Conservation (phyloP, 2,329 filamentous ascomycete species). For the Diaporthe sp. region DNA sequence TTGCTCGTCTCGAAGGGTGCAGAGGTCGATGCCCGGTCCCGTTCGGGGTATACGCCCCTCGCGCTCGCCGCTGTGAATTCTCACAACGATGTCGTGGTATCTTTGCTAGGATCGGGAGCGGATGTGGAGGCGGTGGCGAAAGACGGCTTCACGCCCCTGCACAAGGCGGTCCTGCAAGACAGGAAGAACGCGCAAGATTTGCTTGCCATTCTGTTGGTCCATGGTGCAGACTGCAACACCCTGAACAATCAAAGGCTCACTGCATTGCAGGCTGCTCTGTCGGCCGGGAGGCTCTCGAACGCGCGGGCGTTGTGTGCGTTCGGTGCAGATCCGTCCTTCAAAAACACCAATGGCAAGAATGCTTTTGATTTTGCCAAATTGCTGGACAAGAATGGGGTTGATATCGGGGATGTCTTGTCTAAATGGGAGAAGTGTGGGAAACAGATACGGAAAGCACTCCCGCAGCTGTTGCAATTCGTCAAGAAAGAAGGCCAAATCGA, state of each 20-base stretch:
- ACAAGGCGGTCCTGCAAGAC: background rate
- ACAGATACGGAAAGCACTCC: background rate
- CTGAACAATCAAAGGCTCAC: background rate
- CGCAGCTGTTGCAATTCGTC: background rate
- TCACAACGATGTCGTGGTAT: background rate
- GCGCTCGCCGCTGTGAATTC: background rate
- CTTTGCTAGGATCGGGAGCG: background rate
- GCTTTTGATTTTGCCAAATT: background rate
- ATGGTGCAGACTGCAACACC: background rate
- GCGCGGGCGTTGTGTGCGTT: background rate
- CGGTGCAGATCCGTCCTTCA: background rate
- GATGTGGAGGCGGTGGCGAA: background rate
- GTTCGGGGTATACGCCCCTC: background rate
- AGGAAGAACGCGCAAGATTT: background rate
- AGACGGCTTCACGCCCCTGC: background rate
- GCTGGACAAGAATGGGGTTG: fast-evolving
- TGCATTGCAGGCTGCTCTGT: background rate
- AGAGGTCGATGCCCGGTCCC: background rate
- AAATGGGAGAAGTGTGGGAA: background rate
- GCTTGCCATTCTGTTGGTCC: background rate
- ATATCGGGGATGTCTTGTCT: background rate
- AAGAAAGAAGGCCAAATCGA: background rate
- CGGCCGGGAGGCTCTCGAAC: background rate
- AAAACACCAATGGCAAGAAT: background rate
- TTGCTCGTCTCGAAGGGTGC: background rate